phyloP scores from a whole-genome alignment of 768 basidiomycete genomes.

The Suillus subluteus region DNA sequence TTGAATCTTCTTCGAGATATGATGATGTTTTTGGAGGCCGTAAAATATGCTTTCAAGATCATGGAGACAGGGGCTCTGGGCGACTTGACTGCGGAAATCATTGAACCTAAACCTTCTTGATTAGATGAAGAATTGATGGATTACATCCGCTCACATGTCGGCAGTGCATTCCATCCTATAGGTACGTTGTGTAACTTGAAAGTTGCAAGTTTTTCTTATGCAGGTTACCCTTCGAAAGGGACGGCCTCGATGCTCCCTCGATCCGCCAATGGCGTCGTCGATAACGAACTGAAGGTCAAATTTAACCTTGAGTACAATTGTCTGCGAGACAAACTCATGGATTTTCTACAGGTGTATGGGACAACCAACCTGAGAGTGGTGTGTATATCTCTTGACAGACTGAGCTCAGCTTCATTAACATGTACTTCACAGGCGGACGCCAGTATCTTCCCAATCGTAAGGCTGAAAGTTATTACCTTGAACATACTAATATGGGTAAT shows the following conservation, averaged over 20 bases:
- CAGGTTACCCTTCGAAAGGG: slow-evolving; percentile 7
- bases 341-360: slow-evolving; percentile 17
- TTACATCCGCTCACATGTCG: slow-evolving; percentile 16
- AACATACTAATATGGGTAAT: not conserved
- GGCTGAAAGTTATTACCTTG: not conserved
- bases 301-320: not conserved
- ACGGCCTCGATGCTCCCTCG: slow-evolving; percentile 25
- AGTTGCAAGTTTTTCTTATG: not conserved
- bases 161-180: slow-evolving; percentile 17
- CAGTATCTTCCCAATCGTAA: slow-evolving; percentile 22
- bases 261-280: slow-evolving; percentile 20
- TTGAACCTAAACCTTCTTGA: slow-evolving; percentile 21
- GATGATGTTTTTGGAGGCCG: slow-evolving; percentile 21
- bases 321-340: not conserved
- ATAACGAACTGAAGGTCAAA: slow-evolving; percentile 19
- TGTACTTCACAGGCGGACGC: slow-evolving; percentile 19
- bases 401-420: slow-evolving; percentile 3
- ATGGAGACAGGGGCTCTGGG: slow-evolving; percentile 22
- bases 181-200: slow-evolving; percentile 1
- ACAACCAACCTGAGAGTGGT: slow-evolving; percentile 21
- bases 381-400: slow-evolving; percentile 1
- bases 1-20: slow-evolving; percentile 12
- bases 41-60: slow-evolving; percentile 18
- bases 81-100: slow-evolving; percentile 16
- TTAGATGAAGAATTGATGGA: slow-evolving; percentile 19